These are phyloP conservation scores for Trypanosoma melophagium DNA, from an alignment of 208 protist species.

Conservation along the genomic window DNA sequence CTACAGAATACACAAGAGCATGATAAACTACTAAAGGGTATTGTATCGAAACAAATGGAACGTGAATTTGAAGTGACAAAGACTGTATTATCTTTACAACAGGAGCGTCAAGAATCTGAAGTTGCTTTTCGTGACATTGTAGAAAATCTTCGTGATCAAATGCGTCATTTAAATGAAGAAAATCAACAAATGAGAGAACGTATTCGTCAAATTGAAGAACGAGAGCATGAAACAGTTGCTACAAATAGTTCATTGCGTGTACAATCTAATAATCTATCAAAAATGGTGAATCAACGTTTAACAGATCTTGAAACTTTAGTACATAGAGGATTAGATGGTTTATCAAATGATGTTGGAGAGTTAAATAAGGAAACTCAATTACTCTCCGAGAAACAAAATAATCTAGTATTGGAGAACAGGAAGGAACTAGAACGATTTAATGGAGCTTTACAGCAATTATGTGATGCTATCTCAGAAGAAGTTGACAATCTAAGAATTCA, in stretches of 20 bases:
- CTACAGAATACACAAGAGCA: conserved; percentile 5
- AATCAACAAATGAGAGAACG: conserved; percentile 46
- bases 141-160: conserved; percentile 16
- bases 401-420: conserved; percentile 1
- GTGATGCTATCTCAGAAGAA: conserved; percentile 11
- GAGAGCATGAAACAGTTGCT: neutral
- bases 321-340: neutral
- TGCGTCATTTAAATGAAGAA: conserved; percentile 37
- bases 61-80: conserved; percentile 20
- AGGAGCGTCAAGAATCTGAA: conserved; percentile 9
- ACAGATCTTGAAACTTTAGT: conserved; percentile 5
- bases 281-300: conserved; percentile 12
- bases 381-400: conserved; percentile 12
- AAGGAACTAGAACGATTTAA: conserved; percentile 20
- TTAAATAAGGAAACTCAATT: conserved; percentile 29
- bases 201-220: conserved; percentile 30
- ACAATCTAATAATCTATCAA: conserved; percentile 6
- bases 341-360: conserved; percentile 17
- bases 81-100: conserved; percentile 9
- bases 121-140: conserved; percentile 7
- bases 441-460: conserved; percentile 6
- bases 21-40: conserved; percentile 17
- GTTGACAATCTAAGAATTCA: conserved; percentile 12
- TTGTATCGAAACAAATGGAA: conserved; percentile 19
- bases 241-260: neutral